A percentile compares a stretch with the other conserved stretches of the same genome.
Conservation (phyloP, 176 grass and related monocot genomes). For the Aegilops tauschii region DNA sequence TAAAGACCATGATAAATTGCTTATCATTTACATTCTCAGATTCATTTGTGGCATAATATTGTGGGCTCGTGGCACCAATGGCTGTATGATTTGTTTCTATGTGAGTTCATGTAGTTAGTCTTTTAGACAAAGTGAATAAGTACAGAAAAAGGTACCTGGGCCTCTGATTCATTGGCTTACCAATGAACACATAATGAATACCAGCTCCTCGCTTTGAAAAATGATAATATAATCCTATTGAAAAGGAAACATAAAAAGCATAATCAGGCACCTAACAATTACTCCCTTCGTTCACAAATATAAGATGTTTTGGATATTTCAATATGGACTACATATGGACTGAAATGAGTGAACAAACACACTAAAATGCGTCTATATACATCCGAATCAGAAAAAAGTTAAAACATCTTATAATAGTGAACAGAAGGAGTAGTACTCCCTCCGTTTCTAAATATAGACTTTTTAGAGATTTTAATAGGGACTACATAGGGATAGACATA, state of each 20-base stretch:
- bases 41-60: background rate
- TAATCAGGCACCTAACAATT: constrained; percentile 33
- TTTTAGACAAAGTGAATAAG: background rate
- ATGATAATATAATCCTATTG: constrained; percentile 96
- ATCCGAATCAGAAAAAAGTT: too few species aligned
- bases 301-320: too few species aligned
- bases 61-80: background rate
- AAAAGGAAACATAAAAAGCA: constrained; percentile 24
- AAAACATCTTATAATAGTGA: too few species aligned
- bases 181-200: constrained; percentile 97
- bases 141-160: constrained; percentile 63
- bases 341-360: too few species aligned
- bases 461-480: too few species aligned
- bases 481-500: too few species aligned
- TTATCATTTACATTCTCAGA: background rate
- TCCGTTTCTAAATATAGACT: too few species aligned
- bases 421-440: too few species aligned
- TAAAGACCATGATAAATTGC: background rate
- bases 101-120: background rate
- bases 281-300: background rate
- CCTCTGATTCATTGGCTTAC: constrained; percentile 92
- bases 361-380: too few species aligned
- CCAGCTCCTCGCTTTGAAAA: constrained; percentile 87
- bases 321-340: too few species aligned
- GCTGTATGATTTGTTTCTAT: background rate